These are phyloP conservation scores for Nothophoma quercina DNA, from an alignment of 2,329 filamentous ascomycete species.

Conservation along the genomic window DNA sequence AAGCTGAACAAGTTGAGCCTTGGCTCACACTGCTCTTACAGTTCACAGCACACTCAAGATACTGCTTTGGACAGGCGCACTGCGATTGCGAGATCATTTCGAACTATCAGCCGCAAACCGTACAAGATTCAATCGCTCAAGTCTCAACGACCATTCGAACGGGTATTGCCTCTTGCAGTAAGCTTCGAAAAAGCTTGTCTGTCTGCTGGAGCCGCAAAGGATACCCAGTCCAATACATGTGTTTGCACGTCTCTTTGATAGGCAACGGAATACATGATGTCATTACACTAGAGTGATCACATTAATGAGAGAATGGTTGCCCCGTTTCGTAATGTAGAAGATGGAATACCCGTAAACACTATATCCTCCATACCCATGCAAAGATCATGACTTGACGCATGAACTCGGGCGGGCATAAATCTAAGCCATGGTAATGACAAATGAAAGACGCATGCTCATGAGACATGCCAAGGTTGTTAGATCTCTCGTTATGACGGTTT, in stretches of 20 bases:
- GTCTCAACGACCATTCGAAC: no score
- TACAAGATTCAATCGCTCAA: no score
- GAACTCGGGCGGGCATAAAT: neutral
- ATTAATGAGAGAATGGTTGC: conserved; percentile 47
- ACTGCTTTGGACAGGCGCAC: no score
- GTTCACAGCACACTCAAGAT: no score
- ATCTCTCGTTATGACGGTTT: neutral
- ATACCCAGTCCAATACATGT: neutral
- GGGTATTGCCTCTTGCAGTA: no score
- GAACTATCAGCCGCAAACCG: no score
- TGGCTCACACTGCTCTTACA: no score
- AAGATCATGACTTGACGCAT: conserved; percentile 12
- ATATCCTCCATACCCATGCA: conserved; percentile 25
- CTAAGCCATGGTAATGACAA: neutral
- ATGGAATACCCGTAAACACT: conserved; percentile 18
- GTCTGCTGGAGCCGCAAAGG: neutral
- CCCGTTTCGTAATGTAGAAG: conserved; percentile 35
- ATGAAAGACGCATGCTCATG: neutral
- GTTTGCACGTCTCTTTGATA: conserved; percentile 33
- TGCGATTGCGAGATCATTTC: no score
- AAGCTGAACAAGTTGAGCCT: no score
- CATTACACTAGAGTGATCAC: conserved; percentile 38
- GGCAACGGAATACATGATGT: conserved; percentile 49
- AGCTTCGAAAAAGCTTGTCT: neutral
- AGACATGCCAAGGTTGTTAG: conserved; percentile 1